A percentile compares a stretch with the other conserved stretches of the same genome.
Conservation (phyloP, 2,329 filamentous ascomycete species). For the Diaporthe helianthi region DNA sequence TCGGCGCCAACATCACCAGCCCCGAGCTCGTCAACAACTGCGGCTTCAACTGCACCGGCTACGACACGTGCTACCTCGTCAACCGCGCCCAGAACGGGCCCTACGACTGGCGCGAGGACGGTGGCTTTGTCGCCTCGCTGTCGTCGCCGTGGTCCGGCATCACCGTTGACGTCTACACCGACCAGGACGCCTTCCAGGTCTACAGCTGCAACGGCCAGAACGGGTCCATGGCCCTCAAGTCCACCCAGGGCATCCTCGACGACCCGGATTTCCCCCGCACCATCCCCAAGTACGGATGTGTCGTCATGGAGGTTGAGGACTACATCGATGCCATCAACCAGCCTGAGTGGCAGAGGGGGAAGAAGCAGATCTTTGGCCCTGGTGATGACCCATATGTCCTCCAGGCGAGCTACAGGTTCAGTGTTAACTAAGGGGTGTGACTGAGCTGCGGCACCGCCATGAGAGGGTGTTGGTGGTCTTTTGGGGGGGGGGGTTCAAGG, state of each 20-base stretch:
- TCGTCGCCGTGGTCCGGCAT: slow-evolving; percentile 82
- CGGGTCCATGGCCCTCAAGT: slow-evolving; percentile 73
- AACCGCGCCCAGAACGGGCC: slow-evolving; percentile 64
- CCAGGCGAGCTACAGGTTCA: slow-evolving; percentile 67
- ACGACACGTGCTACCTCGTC: slow-evolving; percentile 75
- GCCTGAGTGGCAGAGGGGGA: slow-evolving; percentile 79
- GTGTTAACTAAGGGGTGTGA: slow-evolving; percentile 49
- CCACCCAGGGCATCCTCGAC: slow-evolving; percentile 69
- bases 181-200: slow-evolving; percentile 88
- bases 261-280: slow-evolving; percentile 62
- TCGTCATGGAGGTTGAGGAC: slow-evolving; percentile 91
- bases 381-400: slow-evolving; percentile 67
- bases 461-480: not conserved
- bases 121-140: slow-evolving; percentile 68
- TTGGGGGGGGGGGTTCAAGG: not conserved
- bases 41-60: slow-evolving; percentile 82
- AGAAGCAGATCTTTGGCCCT: slow-evolving; percentile 66
- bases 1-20: slow-evolving; percentile 73
- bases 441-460: slow-evolving; percentile 30
- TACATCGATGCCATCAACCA: slow-evolving; percentile 95
- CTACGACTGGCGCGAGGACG: slow-evolving; percentile 68
- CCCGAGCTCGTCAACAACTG: slow-evolving; percentile 75
- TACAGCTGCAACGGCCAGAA: slow-evolving; percentile 84
- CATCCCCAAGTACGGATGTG: slow-evolving; percentile 79
- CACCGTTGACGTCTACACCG: slow-evolving; percentile 78